phyloP scores from a whole-genome alignment of 169 alveolate species.

The Plasmodium blacklocki region DNA sequence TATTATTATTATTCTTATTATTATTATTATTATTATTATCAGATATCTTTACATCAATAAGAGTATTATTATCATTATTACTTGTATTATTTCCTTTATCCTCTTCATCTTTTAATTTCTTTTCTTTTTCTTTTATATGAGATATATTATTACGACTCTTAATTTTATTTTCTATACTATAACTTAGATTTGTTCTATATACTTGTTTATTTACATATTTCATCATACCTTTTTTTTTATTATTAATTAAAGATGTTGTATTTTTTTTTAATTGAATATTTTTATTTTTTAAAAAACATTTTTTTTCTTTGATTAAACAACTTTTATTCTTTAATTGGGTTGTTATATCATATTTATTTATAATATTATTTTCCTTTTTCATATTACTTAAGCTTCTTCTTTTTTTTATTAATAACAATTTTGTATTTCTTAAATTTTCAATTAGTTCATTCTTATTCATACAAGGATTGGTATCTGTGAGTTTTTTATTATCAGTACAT shows the following conservation, averaged over 20 bases:
- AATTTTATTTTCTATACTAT: background rate
- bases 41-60: background rate
- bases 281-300: too few species aligned
- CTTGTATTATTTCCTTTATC: background rate
- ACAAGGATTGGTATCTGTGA: background rate
- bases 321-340: too few species aligned
- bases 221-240: too few species aligned
- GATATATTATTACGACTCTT: background rate
- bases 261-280: too few species aligned
- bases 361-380: background rate
- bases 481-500: background rate
- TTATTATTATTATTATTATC: background rate
- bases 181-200: too few species aligned
- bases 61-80: background rate
- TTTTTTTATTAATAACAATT: conserved; percentile 1
- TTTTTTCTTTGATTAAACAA: too few species aligned
- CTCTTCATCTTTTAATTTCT: background rate
- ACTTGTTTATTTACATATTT: too few species aligned
- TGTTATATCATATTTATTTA: background rate
- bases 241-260: too few species aligned
- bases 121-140: background rate
- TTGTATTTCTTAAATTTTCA: conserved; percentile 4
- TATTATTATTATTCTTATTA: background rate
- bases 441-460: background rate
- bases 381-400: background rate